Conservation (phyloP, 176 grass and related monocot genomes). For the Luzula sylvatica region DNA sequence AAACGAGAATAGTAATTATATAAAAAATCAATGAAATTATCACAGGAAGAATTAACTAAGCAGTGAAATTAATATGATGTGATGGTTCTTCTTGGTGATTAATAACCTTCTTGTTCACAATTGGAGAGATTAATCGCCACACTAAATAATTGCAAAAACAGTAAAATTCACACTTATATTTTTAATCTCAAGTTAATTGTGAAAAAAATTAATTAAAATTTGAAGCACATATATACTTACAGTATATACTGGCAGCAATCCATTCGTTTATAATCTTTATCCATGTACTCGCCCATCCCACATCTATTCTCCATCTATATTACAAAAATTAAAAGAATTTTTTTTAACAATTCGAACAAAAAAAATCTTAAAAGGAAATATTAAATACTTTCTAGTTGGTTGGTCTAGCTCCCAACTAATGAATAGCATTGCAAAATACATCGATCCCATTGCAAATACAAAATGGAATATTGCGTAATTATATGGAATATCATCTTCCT, state of each 20-base stretch:
- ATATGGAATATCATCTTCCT: conserved; percentile 62
- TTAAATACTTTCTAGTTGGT: conserved; percentile 56
- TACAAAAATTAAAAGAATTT: conserved; percentile 9
- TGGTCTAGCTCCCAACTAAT: conserved; percentile 85
- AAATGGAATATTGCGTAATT: conserved; percentile 71
- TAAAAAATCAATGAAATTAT: background rate
- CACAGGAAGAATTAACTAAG: conserved; percentile 24
- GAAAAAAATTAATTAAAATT: conserved; percentile 1
- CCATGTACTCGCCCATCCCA: conserved; percentile 87
- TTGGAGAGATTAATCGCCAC: conserved; percentile 62
- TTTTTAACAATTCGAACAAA: background rate
- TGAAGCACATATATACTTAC: conserved; percentile 31
- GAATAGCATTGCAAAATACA: conserved; percentile 97
- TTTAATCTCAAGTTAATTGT: background rate
- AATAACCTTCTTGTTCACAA: conserved; percentile 25
- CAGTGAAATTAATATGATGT: conserved; percentile 13
- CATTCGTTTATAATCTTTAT: conserved; percentile 84
- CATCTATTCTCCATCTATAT: conserved; percentile 90
- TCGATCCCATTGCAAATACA: conserved; percentile 80
- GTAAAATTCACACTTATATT: background rate
- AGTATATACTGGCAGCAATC: conserved; percentile 66
- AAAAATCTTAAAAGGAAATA: background rate
- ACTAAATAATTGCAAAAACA: conserved; percentile 30
- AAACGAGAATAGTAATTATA: background rate
- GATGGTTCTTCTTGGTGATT: conserved; percentile 18